Evolutionary conservation across 495 filamentous ascomycete genomes (phyloP).

Genomic region (Friedmanniomyces endolithicus): DNA sequence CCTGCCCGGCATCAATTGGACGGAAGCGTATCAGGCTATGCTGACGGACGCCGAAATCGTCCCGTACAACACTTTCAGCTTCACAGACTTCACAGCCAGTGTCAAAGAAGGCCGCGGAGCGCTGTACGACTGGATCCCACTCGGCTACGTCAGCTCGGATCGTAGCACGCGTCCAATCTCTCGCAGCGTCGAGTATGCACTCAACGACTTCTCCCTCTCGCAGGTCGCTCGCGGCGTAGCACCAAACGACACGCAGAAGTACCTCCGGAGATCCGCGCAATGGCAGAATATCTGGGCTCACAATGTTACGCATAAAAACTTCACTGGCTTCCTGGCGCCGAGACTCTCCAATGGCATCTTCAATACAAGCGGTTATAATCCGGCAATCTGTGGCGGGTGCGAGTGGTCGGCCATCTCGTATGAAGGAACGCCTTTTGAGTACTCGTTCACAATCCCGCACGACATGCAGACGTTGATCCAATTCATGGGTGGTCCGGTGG

Average conservation of each 20-base stretch:
- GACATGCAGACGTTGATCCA: constrained; percentile 28
- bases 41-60: constrained; percentile 28
- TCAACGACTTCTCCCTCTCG: constrained; percentile 29
- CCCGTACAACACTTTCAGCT: constrained; percentile 25
- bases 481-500: constrained; percentile 27
- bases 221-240: constrained; percentile 27
- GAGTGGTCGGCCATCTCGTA: constrained; percentile 24
- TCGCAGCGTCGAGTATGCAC: constrained; percentile 28
- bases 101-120: constrained; percentile 29
- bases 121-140: constrained; percentile 27
- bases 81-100: constrained; percentile 4
- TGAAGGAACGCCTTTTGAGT: constrained; percentile 22
- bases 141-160: constrained; percentile 27
- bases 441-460: constrained; percentile 27
- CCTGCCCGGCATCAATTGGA: constrained; percentile 27
- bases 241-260: constrained; percentile 22
- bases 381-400: constrained; percentile 26
- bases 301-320: constrained; percentile 20
- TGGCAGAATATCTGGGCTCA: constrained; percentile 29
- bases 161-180: constrained; percentile 22
- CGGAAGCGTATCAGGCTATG: constrained; percentile 28
- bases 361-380: constrained; percentile 24
- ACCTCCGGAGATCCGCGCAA: constrained; percentile 23
- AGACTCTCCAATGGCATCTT: constrained; percentile 24
- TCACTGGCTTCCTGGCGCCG: constrained; percentile 30